phyloP scores from a whole-genome alignment of 305 asterid genomes.

The Striga hermonthica region DNA sequence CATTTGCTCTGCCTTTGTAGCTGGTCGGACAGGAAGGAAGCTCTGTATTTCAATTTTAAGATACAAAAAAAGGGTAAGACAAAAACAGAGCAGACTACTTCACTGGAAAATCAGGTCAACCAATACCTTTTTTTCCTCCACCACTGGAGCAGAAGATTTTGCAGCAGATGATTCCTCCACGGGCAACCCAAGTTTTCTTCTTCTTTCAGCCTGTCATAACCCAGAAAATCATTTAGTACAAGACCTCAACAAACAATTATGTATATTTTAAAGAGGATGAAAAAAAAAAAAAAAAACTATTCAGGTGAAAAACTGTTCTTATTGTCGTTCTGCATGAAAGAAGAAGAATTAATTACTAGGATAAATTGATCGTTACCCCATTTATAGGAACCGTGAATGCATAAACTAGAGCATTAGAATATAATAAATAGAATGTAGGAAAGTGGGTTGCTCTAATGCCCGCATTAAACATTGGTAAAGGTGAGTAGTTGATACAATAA shows the following conservation, averaged over 20 bases:
- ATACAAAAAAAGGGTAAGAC: slow-evolving; percentile 20
- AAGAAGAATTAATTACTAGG: slow-evolving; percentile 9
- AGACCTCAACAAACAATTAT: slow-evolving; percentile 15
- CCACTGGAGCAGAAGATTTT: slow-evolving; percentile 75
- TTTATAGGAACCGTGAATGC: background rate
- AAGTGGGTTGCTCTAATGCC: slow-evolving; percentile 19
- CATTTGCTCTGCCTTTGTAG: slow-evolving; percentile 90
- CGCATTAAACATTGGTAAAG: background rate
- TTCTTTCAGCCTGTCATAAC: slow-evolving; percentile 86
- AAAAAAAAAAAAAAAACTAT: slow-evolving; percentile 18
- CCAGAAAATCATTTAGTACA: slow-evolving; percentile 16
- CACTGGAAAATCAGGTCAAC: slow-evolving; percentile 12
- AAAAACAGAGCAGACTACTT: slow-evolving; percentile 22
- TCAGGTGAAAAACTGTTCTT: background rate
- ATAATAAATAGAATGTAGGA: slow-evolving; percentile 3
- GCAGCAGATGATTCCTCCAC: slow-evolving; percentile 64
- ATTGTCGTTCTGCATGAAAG: slow-evolving; percentile 1
- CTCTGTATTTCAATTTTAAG: slow-evolving; percentile 48
- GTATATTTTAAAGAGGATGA: background rate
- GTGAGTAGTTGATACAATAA: slow-evolving; percentile 23
- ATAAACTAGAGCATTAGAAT: slow-evolving; percentile 5
- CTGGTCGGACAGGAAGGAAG: slow-evolving; percentile 82
- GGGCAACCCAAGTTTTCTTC: slow-evolving; percentile 91
- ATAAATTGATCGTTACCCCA: background rate
- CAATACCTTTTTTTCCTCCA: slow-evolving; percentile 82